These are phyloP conservation scores for Rhinocladiella mackenziei DNA, from an alignment of 2,329 filamentous ascomycete genomes.

Conservation along the genomic window DNA sequence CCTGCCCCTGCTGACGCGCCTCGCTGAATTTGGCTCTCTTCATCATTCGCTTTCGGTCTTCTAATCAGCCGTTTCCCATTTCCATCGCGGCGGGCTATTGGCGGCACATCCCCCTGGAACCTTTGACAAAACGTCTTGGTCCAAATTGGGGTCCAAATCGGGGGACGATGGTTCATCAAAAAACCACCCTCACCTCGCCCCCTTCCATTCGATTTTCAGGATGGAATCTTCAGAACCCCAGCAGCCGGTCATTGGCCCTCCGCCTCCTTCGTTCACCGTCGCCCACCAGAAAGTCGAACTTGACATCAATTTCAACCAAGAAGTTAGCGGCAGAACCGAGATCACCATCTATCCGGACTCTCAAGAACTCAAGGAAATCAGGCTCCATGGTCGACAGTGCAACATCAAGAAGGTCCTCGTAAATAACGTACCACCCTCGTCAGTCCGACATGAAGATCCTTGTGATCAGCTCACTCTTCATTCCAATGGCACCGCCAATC, in stretches of 20 bases:
- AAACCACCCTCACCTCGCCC: not conserved
- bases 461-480: constrained; percentile 39
- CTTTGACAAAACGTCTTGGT: too few relatives aligned
- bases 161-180: not conserved
- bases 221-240: constrained; percentile 8
- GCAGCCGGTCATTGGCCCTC: constrained; percentile 3
- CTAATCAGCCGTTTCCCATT: too few relatives aligned
- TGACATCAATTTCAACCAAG: constrained; percentile 78
- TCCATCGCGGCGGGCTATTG: too few relatives aligned
- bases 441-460: constrained; percentile 40
- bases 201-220: not conserved
- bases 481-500: constrained; percentile 55
- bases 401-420: constrained; percentile 51
- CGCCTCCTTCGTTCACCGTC: constrained; percentile 40
- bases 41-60: too few relatives aligned
- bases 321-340: constrained; percentile 73
- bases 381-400: constrained; percentile 61
- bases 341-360: constrained; percentile 69
- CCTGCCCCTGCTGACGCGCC: too few relatives aligned
- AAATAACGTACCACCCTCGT: constrained; percentile 39
- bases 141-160: not conserved
- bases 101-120: too few relatives aligned
- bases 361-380: constrained; percentile 52
- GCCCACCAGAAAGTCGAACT: constrained; percentile 83
- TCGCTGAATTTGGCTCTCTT: too few relatives aligned